Conservation (phyloP, 768 basidiomycete species). For the Naganishia onofrii region DNA sequence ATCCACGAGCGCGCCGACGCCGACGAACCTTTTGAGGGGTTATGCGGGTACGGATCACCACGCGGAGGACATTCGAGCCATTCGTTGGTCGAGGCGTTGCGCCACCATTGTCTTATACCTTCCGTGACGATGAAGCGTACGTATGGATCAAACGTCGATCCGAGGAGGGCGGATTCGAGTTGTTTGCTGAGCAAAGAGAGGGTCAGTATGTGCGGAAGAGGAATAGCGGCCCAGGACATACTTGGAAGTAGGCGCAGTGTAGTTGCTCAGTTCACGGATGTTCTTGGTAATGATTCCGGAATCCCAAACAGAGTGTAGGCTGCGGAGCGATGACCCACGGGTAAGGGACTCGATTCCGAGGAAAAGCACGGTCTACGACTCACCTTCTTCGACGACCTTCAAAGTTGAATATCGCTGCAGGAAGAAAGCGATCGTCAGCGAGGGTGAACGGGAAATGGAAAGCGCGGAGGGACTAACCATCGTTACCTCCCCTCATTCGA, state of each 20-base stretch:
- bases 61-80: slow-evolving; percentile 69
- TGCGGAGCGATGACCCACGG: slow-evolving; percentile 44
- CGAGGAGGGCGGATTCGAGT: slow-evolving; percentile 67
- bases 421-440: slow-evolving; percentile 34
- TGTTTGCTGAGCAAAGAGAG: slow-evolving; percentile 39
- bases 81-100: slow-evolving; percentile 56
- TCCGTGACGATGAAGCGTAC: slow-evolving; percentile 84
- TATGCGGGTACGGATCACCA: slow-evolving; percentile 48
- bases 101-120: slow-evolving; percentile 71
- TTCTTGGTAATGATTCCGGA: slow-evolving; percentile 74
- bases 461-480: slow-evolving; percentile 50
- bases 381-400: slow-evolving; percentile 57
- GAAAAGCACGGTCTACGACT: neutral
- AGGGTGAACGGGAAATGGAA: too few species aligned
- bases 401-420: slow-evolving; percentile 63
- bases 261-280: slow-evolving; percentile 75
- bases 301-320: slow-evolving; percentile 89
- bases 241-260: slow-evolving; percentile 69
- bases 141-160: slow-evolving; percentile 81
- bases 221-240: slow-evolving; percentile 16
- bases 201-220: neutral
- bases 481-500: slow-evolving; percentile 82
- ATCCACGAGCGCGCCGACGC: too few species aligned
- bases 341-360: neutral
- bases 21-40: slow-evolving; percentile 9